Evolutionary conservation across 31 red algal species (phyloP).

Genomic region (Porphyra umbilicalis): DNA sequence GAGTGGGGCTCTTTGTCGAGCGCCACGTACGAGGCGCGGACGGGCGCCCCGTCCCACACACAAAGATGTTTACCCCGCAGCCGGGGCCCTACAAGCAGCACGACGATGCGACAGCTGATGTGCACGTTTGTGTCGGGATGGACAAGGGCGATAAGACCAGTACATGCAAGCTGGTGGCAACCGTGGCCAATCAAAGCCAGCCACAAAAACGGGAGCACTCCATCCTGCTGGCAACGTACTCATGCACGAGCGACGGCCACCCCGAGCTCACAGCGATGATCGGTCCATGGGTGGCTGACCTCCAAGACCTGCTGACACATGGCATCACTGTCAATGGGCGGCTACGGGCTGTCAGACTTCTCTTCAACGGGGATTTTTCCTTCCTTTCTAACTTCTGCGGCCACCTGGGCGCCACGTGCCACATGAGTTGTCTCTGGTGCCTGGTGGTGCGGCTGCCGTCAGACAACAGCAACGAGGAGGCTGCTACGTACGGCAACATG

Average conservation of each 20-base stretch:
- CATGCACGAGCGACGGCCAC: background rate
- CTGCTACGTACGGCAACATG: background rate
- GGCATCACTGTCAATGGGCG: background rate
- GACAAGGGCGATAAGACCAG: background rate
- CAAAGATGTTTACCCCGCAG: background rate
- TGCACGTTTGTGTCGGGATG: background rate
- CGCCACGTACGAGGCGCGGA: background rate
- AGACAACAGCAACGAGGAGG: background rate
- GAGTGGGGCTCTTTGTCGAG: too few species aligned
- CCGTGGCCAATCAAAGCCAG: background rate
- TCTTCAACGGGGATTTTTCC: background rate
- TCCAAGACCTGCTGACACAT: background rate
- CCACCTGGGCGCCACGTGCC: background rate
- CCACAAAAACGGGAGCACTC: background rate
- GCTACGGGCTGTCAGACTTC: background rate
- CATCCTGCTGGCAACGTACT: background rate
- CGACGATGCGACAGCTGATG: background rate
- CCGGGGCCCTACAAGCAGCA: background rate
- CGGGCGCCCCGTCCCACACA: background rate
- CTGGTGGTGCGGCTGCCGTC: background rate
- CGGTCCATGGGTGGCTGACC: background rate
- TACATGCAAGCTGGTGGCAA: background rate
- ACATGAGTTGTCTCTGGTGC: background rate
- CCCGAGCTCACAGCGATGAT: background rate
- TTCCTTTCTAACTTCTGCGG: background rate